Evolutionary conservation across 1,284 basidiomycete species (phyloP).

Genomic region (Tremellales sp.): DNA sequence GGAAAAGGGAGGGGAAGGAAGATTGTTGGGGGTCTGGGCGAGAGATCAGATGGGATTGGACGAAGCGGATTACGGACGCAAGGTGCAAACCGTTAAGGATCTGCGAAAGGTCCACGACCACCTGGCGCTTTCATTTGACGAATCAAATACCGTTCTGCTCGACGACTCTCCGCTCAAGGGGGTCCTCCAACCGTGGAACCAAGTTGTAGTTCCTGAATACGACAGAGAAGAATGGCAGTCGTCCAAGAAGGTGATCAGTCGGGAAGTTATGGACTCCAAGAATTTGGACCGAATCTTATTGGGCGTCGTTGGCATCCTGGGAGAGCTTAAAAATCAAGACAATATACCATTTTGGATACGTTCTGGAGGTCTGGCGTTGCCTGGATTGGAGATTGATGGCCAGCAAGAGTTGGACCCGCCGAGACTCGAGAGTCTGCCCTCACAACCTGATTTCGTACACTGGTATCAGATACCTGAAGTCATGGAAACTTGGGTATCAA

Average conservation of each 20-base stretch:
- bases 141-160: conserved; percentile 34
- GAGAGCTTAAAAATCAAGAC: conserved; percentile 28
- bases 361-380: conserved; percentile 29
- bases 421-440: conserved; percentile 28
- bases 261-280: neutral
- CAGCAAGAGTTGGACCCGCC: neutral
- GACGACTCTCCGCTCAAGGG: conserved; percentile 48
- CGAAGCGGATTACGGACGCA: conserved; percentile 27
- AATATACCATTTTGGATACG: conserved; percentile 46
- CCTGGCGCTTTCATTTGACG: conserved; percentile 22
- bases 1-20: conserved; percentile 30
- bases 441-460: conserved; percentile 26
- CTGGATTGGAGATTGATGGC: conserved; percentile 1
- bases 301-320: conserved; percentile 45
- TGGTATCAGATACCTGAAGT: conserved; percentile 29
- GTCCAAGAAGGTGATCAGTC: neutral
- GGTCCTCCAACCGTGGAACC: conserved; percentile 46
- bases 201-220: conserved; percentile 45
- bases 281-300: conserved; percentile 39
- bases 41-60: conserved; percentile 43
- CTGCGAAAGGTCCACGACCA: conserved; percentile 36
- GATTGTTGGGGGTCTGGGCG: conserved; percentile 44
- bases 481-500: conserved; percentile 25
- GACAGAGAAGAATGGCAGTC: conserved; percentile 23
- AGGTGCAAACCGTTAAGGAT: conserved; percentile 47